phyloP scores from a whole-genome alignment of 371 early-diverging fungal genomes.

The Mortierella sp. region DNA sequence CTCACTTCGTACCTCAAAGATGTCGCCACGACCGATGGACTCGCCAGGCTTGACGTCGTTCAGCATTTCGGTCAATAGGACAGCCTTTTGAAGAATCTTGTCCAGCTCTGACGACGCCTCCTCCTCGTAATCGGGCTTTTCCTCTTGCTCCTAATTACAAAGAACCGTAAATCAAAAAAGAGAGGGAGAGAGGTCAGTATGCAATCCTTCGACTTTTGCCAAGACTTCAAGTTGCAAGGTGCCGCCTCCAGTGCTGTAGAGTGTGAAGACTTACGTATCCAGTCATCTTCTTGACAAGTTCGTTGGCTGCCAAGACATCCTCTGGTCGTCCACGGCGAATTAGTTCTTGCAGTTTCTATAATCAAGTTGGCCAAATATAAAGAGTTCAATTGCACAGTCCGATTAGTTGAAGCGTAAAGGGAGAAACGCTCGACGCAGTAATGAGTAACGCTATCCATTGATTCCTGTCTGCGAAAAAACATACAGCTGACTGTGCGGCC shows the following conservation, averaged over 20 bases:
- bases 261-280: slow-evolving; percentile 87
- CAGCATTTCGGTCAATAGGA: slow-evolving; percentile 85
- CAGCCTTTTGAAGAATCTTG: slow-evolving; percentile 83
- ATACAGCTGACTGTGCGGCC: slow-evolving; percentile 87
- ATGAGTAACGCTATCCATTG: background rate
- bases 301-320: slow-evolving; percentile 94
- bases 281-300: slow-evolving; percentile 95
- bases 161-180: background rate
- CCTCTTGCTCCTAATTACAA: slow-evolving; percentile 73
- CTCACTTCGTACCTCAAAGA: slow-evolving; percentile 62
- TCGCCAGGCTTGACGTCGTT: slow-evolving; percentile 76
- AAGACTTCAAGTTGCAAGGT: background rate
- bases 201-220: background rate
- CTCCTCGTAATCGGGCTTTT: slow-evolving; percentile 85
- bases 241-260: no score
- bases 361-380: background rate
- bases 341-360: slow-evolving; percentile 95
- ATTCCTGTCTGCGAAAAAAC: slow-evolving; percentile 14
- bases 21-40: slow-evolving; percentile 69
- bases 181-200: background rate
- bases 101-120: slow-evolving; percentile 86
- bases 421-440: background rate
- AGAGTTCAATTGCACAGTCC: background rate
- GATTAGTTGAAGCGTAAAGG: slow-evolving; percentile 16
- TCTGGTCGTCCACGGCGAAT: slow-evolving; percentile 93